Evolutionary conservation across 176 grass and related monocot genomes (phyloP).

Genomic region (Bolboschoenus planiculmis): DNA sequence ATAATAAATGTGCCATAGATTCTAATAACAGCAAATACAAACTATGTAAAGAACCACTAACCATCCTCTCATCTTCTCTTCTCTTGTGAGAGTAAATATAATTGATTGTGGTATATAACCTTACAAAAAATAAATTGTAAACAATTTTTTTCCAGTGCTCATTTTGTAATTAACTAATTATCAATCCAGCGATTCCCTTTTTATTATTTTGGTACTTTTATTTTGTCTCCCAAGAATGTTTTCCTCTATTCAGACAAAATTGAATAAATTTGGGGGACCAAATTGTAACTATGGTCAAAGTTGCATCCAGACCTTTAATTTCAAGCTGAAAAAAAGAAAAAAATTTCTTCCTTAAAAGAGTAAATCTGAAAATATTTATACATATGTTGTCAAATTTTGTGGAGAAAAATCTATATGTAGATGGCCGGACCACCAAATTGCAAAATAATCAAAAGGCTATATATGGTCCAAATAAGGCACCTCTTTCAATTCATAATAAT

Average conservation of each 20-base stretch:
- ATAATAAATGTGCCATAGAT: too few relatives aligned
- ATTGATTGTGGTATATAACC: not conserved
- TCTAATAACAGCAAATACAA: too few relatives aligned
- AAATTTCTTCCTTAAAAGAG: not conserved
- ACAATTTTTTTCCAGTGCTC: not conserved
- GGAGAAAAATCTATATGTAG: not conserved
- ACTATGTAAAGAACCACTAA: too few relatives aligned
- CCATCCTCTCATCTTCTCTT: not conserved
- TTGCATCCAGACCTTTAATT: not conserved
- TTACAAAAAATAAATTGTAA: not conserved
- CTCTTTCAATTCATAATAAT: not conserved
- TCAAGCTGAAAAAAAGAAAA: not conserved
- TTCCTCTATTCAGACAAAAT: not conserved
- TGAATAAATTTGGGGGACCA: not conserved
- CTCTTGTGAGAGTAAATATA: not conserved
- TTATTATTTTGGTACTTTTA: not conserved
- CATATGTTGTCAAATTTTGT: not conserved
- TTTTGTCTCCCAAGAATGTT: not conserved
- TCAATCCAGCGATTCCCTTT: not conserved
- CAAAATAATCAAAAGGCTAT: not conserved
- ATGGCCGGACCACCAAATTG: not conserved
- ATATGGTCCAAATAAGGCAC: not conserved
- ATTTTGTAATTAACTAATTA: not conserved
- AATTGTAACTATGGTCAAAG: not conserved
- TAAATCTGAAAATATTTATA: not conserved